These are phyloP conservation scores for Baorangia bicolor DNA, from an alignment of 768 basidiomycete genomes.

Conservation along the genomic window DNA sequence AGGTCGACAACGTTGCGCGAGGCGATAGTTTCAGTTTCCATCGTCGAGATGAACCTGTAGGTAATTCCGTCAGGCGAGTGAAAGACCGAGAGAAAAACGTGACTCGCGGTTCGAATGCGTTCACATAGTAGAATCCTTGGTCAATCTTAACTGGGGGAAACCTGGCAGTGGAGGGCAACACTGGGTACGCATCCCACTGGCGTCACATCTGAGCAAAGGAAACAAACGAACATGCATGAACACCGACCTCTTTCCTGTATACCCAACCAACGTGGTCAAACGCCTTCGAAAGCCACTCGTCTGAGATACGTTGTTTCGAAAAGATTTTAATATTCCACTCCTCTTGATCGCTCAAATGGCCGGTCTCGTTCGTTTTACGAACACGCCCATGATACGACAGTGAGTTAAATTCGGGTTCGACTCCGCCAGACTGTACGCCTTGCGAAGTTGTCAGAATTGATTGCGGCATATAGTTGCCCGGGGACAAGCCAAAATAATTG, in stretches of 20 bases:
- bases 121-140: constrained; percentile 84
- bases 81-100: background rate
- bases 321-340: constrained; percentile 89
- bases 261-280: constrained; percentile 83
- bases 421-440: constrained; percentile 51
- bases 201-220: constrained; percentile 3
- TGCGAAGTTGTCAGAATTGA: constrained; percentile 74
- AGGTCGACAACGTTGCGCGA: constrained; percentile 83
- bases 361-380: constrained; percentile 26
- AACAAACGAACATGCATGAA: background rate
- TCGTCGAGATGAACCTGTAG: constrained; percentile 76
- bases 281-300: constrained; percentile 66
- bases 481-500: constrained; percentile 62
- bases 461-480: constrained; percentile 47
- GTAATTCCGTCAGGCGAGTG: background rate
- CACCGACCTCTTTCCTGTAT: constrained; percentile 66
- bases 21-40: constrained; percentile 90
- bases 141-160: constrained; percentile 82
- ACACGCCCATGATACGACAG: constrained; percentile 74
- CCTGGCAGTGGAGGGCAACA: constrained; percentile 58
- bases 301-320: constrained; percentile 59
- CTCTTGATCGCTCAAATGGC: constrained; percentile 21
- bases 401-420: constrained; percentile 81
- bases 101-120: constrained; percentile 85
- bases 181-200: constrained; percentile 82